Evolutionary conservation across 2,329 filamentous ascomycete species (phyloP).

Genomic region (Albifimbria verrucaria): DNA sequence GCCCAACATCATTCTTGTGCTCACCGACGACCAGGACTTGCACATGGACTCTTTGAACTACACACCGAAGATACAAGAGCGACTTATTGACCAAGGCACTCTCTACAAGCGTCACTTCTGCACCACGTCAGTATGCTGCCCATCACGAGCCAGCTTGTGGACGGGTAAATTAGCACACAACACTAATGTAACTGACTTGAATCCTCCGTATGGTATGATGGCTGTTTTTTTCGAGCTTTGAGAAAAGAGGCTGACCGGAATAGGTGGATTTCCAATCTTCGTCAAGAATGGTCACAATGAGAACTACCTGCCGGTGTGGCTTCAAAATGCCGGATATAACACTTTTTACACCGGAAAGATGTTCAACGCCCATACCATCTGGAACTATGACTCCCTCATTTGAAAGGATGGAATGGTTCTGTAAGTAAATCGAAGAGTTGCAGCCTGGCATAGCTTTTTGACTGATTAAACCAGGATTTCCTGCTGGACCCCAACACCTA

Average conservation of each 20-base stretch:
- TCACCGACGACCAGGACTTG: slow-evolving; percentile 65
- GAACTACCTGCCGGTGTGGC: slow-evolving; percentile 48
- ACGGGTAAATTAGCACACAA: slow-evolving; percentile 59
- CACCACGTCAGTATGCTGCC: slow-evolving; percentile 63
- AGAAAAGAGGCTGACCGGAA: neutral
- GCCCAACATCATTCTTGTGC: slow-evolving; percentile 61
- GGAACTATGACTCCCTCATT: slow-evolving; percentile 49
- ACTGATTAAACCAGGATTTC: slow-evolving; percentile 30
- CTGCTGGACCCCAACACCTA: slow-evolving; percentile 66
- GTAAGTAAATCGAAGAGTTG: slow-evolving; percentile 1
- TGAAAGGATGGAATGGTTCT: slow-evolving; percentile 55
- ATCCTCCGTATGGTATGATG: slow-evolving; percentile 41
- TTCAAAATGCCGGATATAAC: slow-evolving; percentile 47
- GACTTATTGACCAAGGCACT: slow-evolving; percentile 54
- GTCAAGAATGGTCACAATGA: slow-evolving; percentile 46
- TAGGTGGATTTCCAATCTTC: slow-evolving; percentile 46
- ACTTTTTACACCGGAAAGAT: slow-evolving; percentile 56
- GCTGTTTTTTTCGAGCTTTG: neutral
- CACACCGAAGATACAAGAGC: slow-evolving; percentile 51
- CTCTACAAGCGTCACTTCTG: slow-evolving; percentile 60
- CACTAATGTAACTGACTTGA: slow-evolving; percentile 57
- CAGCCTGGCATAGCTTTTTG: no score
- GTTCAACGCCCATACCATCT: slow-evolving; percentile 46
- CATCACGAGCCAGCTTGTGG: slow-evolving; percentile 58
- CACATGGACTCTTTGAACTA: slow-evolving; percentile 59